Base-by-base conservation (phyloP, 495 filamentous ascomycete genomes). In the Aspergillus cavernicola region DNA sequence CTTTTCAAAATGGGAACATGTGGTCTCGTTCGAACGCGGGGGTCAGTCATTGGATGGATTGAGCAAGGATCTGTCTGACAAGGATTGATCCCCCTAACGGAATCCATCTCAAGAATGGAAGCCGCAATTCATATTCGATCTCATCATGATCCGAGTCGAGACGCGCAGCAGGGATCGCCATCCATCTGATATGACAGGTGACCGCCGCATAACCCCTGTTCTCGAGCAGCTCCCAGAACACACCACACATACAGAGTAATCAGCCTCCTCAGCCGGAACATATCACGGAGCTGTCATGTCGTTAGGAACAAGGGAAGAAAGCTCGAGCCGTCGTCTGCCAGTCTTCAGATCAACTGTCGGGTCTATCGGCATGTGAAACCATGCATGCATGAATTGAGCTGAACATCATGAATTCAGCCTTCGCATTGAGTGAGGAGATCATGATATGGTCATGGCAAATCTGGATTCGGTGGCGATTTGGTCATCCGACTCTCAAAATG, bases 31-130 rank as follows among this genome's bases (percentile, higher is more conserved):
- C 28, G 52, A 37, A 45, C 33, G 33, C 26, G 49, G 26, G 49
- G 22, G 16, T n/a, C 50, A 46, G 50, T 29, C 22, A 45, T 38
- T 23, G 3, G 20, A 38, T 53, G 22, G 22, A 53, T 42, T 29
- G 33, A 46, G 50, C 15, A 53, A 33, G 50, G 50, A 28, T 43
- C 23, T 12, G 29, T 28, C 24, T 28, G 9, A 28, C 32, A 36
- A 42, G 40, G 31, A 45, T 53, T 29, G 16, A 24, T 22, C 40
- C 12, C 23, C 3, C 43, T 15, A 4, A n/a, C 33, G 32, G 28
- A 20, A 46, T 32, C 29, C 15, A 37, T 36, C 5, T 33, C 29
- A 37, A 48, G 19, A 41, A 26, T 48, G 5, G 19, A 36, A 36
- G 45, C n/a, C 28, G 19, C 45, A 9, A 48, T 3, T 9, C 2